These are phyloP conservation scores for Ophiostoma pallidulum DNA, from an alignment of 2,329 filamentous ascomycete species.

Conservation along the genomic window DNA sequence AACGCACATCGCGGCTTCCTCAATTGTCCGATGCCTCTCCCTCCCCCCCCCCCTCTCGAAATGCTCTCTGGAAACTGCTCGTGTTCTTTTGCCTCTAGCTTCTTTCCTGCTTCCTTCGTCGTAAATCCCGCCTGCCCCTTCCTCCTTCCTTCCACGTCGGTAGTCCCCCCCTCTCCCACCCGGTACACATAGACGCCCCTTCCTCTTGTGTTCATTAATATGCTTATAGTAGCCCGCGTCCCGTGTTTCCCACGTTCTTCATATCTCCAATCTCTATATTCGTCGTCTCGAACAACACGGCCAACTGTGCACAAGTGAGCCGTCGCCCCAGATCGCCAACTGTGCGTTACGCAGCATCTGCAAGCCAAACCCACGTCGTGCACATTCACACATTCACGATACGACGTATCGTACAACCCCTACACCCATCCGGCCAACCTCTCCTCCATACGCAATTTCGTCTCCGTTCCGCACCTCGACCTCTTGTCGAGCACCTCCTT, in stretches of 20 bases:
- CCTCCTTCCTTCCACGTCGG: background rate
- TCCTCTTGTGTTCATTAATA: constrained; percentile 7
- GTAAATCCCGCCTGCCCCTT: background rate
- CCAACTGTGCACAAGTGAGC: background rate
- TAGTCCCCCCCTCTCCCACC: too few relatives aligned
- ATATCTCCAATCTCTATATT: background rate
- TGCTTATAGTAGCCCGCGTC: background rate
- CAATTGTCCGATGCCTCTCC: constrained; percentile 1
- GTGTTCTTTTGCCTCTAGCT: background rate
- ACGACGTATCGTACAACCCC: too few relatives aligned
- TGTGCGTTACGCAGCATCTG: background rate
- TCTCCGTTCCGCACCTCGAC: background rate
- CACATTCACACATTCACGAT: background rate
- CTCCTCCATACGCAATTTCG: too few relatives aligned
- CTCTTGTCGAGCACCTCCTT: background rate
- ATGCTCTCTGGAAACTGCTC: background rate
- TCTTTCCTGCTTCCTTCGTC: background rate
- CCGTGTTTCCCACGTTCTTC: constrained; percentile 1
- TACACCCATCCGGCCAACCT: too few relatives aligned
- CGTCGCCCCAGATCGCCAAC: background rate
- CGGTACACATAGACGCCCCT: too few relatives aligned
- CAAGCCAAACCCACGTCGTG: background rate
- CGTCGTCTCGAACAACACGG: background rate
- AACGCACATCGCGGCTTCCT: background rate
- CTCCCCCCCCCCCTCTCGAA: too few relatives aligned